Conservation (phyloP, 768 basidiomycete genomes). For the Baorangia bicolor region DNA sequence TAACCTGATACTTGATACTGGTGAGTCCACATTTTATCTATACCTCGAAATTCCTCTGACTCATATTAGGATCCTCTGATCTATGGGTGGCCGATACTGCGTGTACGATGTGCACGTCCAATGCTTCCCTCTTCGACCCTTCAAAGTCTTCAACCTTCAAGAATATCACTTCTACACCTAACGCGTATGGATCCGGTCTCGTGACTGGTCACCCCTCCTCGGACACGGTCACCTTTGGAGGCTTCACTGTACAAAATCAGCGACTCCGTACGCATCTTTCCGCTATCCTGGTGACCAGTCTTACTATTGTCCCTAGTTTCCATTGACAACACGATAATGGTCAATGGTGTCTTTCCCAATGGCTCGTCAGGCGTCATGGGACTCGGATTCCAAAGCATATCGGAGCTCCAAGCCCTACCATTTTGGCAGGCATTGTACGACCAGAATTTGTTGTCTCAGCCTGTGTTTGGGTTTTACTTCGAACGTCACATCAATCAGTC, state of each 20-base stretch:
- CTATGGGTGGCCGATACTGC: constrained; percentile 70
- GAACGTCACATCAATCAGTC: constrained; percentile 44
- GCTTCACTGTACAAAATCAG: constrained; percentile 56
- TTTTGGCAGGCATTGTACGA: constrained; percentile 61
- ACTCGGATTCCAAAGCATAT: constrained; percentile 61
- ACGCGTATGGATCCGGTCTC: constrained; percentile 73
- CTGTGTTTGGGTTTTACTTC: constrained; percentile 65
- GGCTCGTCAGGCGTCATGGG: constrained; percentile 69
- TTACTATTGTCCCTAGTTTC: constrained; percentile 42
- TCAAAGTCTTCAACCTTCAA: constrained; percentile 40
- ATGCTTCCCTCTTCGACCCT: constrained; percentile 44
- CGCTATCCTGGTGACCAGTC: not conserved
- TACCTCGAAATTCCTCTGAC: not conserved
- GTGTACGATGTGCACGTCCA: constrained; percentile 42
- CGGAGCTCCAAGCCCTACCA: constrained; percentile 50
- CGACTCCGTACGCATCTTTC: constrained; percentile 43
- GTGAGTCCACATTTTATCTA: constrained; percentile 23
- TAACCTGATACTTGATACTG: constrained; percentile 82
- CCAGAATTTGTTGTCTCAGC: constrained; percentile 39
- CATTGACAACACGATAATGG: constrained; percentile 49
- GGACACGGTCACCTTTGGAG: constrained; percentile 66
- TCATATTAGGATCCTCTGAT: constrained; percentile 53
- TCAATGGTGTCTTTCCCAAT: accelerated
- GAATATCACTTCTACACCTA: constrained; percentile 35
- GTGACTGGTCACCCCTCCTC: constrained; percentile 51